Evolutionary conservation across 257 asterid species (phyloP).

Genomic region (Prunella vulgaris): DNA sequence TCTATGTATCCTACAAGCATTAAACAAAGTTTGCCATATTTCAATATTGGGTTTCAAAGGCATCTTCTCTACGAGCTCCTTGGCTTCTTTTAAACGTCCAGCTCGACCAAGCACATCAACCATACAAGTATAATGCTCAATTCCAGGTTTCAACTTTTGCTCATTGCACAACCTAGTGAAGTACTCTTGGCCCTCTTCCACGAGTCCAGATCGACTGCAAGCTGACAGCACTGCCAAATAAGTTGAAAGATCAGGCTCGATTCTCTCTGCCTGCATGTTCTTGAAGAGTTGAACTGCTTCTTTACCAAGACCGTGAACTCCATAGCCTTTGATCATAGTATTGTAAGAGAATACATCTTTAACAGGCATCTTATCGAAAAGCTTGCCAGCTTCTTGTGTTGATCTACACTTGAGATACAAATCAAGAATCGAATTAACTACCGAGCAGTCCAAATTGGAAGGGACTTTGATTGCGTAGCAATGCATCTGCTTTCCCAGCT

Average conservation of each 20-base stretch:
- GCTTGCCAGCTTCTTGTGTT: conserved; percentile 42
- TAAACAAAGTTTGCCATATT: conserved; percentile 60
- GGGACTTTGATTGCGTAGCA: conserved; percentile 40
- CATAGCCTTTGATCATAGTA: conserved; percentile 57
- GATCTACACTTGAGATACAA: conserved; percentile 69
- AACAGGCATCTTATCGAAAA: conserved; percentile 31
- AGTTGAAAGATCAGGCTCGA: conserved; percentile 50
- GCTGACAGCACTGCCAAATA: conserved; percentile 62
- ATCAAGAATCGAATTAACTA: conserved; percentile 44
- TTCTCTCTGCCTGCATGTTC: conserved; percentile 37
- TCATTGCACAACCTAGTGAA: conserved; percentile 42
- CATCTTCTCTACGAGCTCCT: conserved; percentile 45
- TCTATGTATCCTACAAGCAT: conserved; percentile 49
- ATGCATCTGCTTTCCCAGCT: conserved; percentile 61
- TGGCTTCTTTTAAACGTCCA: conserved; percentile 52
- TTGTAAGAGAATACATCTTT: conserved; percentile 55
- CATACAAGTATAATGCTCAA: conserved; percentile 68
- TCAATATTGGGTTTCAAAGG: conserved; percentile 48
- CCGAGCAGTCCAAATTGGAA: conserved; percentile 37
- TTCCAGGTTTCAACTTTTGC: conserved; percentile 33
- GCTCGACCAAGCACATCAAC: conserved; percentile 60
- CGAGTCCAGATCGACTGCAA: conserved; percentile 65
- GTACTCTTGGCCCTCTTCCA: conserved; percentile 45
- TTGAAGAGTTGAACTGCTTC: conserved; percentile 48
- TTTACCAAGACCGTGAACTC: conserved; percentile 45